These are phyloP conservation scores for Venturia aucupariae DNA, from an alignment of 2,329 filamentous ascomycete genomes.

Conservation along the genomic window DNA sequence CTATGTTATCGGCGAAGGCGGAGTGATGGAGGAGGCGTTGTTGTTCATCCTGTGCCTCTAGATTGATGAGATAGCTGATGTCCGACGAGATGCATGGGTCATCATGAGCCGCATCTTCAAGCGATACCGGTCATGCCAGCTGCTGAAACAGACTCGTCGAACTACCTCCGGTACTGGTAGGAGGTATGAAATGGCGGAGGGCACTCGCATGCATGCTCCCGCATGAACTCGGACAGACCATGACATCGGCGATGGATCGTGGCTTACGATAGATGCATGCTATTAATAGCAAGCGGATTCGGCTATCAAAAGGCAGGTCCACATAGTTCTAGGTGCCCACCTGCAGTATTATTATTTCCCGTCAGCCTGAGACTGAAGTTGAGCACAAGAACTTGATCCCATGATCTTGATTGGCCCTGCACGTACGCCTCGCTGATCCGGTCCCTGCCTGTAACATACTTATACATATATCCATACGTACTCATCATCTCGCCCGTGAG, in stretches of 20 bases:
- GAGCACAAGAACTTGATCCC: not conserved
- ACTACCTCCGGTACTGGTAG: too few relatives aligned
- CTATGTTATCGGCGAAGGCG: not conserved
- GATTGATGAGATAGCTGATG: not conserved
- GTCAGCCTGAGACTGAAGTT: constrained; percentile 2
- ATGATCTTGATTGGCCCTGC: not conserved
- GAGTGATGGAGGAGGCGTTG: too few relatives aligned
- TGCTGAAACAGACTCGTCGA: too few relatives aligned
- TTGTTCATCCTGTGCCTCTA: not conserved
- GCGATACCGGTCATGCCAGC: too few relatives aligned
- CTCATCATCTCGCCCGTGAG: not conserved
- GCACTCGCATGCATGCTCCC: not conserved
- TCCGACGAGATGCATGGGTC: not conserved
- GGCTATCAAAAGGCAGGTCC: not conserved
- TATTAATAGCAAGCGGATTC: not conserved
- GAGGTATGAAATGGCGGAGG: too few relatives aligned
- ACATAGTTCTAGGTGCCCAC: too few relatives aligned
- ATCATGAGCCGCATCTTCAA: not conserved
- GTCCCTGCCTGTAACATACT: too few relatives aligned
- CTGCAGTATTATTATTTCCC: too few relatives aligned
- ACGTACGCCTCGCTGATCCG: not conserved
- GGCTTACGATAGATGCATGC: not conserved
- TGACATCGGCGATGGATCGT: not conserved
- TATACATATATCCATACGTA: too few relatives aligned
- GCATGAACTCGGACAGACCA: not conserved